These are phyloP conservation scores for Eutypella sp. DNA, from an alignment of 2,329 filamentous ascomycete genomes.

Conservation along the genomic window DNA sequence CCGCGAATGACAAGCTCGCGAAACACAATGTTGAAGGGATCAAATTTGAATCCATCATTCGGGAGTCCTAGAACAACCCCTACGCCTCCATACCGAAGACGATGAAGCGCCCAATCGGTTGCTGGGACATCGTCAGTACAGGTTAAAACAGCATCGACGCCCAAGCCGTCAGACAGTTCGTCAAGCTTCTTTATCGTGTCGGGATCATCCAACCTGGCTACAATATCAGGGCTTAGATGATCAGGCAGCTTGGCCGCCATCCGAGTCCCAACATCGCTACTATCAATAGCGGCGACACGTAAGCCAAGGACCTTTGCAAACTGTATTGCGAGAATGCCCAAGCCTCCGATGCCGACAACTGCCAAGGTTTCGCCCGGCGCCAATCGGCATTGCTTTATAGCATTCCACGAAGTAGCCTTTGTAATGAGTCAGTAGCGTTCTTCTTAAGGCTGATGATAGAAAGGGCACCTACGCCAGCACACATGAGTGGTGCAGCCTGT, in stretches of 20 bases:
- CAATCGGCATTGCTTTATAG: constrained; percentile 23
- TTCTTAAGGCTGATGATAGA: background rate
- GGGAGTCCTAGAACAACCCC: constrained; percentile 28
- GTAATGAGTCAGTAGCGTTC: background rate
- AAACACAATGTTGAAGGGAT: constrained; percentile 24
- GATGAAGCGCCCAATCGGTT: constrained; percentile 24
- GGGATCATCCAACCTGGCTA: constrained; percentile 20
- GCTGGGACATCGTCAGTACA: constrained; percentile 28
- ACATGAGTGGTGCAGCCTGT: constrained; percentile 33
- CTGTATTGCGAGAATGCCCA: constrained; percentile 31
- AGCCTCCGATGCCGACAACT: constrained; percentile 30
- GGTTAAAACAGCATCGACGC: constrained; percentile 25
- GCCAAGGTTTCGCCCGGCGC: constrained; percentile 19
- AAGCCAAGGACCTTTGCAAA: constrained; percentile 32
- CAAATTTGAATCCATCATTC: constrained; percentile 27
- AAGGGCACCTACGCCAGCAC: constrained; percentile 23
- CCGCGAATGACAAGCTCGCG: constrained; percentile 25
- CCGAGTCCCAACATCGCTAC: constrained; percentile 20
- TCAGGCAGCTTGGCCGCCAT: constrained; percentile 19
- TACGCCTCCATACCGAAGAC: constrained; percentile 24
- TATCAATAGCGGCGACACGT: constrained; percentile 32
- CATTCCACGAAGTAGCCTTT: constrained; percentile 29
- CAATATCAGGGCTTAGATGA: constrained; percentile 21
- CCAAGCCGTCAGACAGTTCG: constrained; percentile 25
- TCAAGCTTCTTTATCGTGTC: constrained; percentile 16